phyloP scores from a whole-genome alignment of 164 flowering plant species.

The Nelumbo lutea region DNA sequence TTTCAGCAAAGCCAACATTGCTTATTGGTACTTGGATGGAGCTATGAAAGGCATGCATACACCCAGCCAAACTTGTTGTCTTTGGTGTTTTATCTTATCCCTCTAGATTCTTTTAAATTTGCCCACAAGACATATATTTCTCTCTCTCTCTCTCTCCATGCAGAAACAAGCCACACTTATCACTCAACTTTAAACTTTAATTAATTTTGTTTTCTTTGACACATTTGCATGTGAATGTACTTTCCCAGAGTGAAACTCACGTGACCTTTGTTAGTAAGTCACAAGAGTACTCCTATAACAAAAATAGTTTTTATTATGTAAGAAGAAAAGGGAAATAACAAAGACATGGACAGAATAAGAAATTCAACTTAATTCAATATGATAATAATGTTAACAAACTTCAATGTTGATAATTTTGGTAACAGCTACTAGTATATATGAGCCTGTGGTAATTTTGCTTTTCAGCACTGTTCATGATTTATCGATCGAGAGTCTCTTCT shows the following conservation, averaged over 20 bases:
- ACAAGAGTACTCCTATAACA: constrained; percentile 32
- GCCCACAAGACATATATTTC: constrained; percentile 8
- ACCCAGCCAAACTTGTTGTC: constrained; percentile 16
- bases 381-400: neutral
- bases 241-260: constrained; percentile 61
- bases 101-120: constrained; percentile 4
- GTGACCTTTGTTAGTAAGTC: constrained; percentile 40
- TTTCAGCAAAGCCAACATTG: constrained; percentile 4
- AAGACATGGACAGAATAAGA: neutral
- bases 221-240: constrained; percentile 74
- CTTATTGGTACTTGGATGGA: constrained; percentile 3
- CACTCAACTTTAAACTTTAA: constrained; percentile 37
- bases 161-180: constrained; percentile 24
- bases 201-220: constrained; percentile 36
- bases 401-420: neutral
- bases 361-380: neutral
- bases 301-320: constrained; percentile 15
- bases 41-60: constrained; percentile 6
- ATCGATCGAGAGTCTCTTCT: neutral
- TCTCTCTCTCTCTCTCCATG: constrained; percentile 15
- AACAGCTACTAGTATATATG: no score
- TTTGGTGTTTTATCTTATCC: constrained; percentile 18
- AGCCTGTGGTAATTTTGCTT: neutral
- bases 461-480: neutral
- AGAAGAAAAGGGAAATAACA: neutral